A percentile compares a stretch with the other conserved stretches of the same genome.
Conservation (phyloP, 352 stramenopile genomes). For the Albugo candida region DNA sequence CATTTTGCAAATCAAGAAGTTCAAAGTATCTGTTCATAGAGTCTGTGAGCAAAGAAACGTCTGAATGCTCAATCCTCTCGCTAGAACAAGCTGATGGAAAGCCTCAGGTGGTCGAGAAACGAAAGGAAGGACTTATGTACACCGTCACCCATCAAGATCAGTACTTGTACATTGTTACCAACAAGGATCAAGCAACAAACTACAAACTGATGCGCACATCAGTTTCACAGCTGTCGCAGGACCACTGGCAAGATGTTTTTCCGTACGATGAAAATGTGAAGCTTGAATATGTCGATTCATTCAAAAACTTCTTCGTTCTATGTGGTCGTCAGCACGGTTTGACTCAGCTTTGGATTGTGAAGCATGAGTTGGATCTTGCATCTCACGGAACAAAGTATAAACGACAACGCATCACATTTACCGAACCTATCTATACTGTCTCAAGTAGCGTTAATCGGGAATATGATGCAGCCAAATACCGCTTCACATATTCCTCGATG, state of each 20-base stretch:
- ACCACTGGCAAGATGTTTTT: slow-evolving; percentile 80
- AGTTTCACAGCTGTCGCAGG: slow-evolving; percentile 19
- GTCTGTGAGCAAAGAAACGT: slow-evolving; percentile 81
- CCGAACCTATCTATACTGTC: slow-evolving; percentile 82
- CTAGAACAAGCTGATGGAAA: slow-evolving; percentile 23
- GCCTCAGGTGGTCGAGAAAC: slow-evolving; percentile 37
- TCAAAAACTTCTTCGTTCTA: slow-evolving; percentile 77
- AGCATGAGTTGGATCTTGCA: slow-evolving; percentile 24
- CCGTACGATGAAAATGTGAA: slow-evolving; percentile 61
- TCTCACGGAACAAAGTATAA: slow-evolving; percentile 8
- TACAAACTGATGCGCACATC: slow-evolving; percentile 80
- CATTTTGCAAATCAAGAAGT: slow-evolving; percentile 83
- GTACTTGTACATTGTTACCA: slow-evolving; percentile 88
- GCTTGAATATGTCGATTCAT: slow-evolving; percentile 75
- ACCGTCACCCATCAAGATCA: slow-evolving; percentile 73
- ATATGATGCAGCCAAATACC: slow-evolving; percentile 77
- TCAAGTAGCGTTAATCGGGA: slow-evolving; percentile 58
- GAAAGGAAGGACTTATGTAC: slow-evolving; percentile 57
- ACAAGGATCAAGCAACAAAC: slow-evolving; percentile 85
- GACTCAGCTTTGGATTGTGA: slow-evolving; percentile 72
- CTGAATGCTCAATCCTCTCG: slow-evolving; percentile 72
- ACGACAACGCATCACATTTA: slow-evolving; percentile 60
- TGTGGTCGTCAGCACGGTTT: slow-evolving; percentile 71
- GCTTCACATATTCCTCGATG: slow-evolving; percentile 86
- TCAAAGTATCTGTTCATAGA: slow-evolving; percentile 85